Conservation (phyloP, 768 basidiomycete genomes). For the Mycena alexandri region DNA sequence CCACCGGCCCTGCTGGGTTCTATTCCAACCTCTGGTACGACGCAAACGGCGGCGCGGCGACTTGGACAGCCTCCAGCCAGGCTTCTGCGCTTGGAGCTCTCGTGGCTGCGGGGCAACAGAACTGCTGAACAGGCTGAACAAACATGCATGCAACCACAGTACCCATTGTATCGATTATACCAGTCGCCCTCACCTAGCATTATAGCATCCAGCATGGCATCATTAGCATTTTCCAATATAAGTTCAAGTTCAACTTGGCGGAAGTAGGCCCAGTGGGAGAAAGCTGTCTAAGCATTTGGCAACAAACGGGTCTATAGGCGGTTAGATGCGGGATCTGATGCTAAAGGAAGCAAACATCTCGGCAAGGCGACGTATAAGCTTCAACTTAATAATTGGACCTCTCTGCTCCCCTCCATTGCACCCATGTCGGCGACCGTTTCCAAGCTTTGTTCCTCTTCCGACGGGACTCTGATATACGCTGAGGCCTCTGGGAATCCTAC, state of each 20-base stretch:
- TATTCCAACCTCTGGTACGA: conserved; percentile 39
- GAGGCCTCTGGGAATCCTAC: conserved; percentile 47
- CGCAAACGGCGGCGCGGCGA: conserved; percentile 26
- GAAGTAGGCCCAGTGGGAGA: no score
- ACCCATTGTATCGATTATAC: conserved; percentile 3
- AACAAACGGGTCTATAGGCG: no score
- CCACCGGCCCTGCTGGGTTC: conserved; percentile 26
- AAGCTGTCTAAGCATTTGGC: no score
- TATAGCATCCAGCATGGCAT: not conserved
- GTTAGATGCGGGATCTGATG: no score
- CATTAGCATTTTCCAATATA: not conserved
- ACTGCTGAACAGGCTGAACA: conserved; percentile 33
- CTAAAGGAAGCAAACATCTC: no score
- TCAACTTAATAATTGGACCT: no score
- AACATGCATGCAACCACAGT: not conserved
- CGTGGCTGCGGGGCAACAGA: conserved; percentile 34
- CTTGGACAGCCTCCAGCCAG: conserved; percentile 32
- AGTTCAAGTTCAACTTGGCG: not conserved
- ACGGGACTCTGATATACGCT: conserved; percentile 50
- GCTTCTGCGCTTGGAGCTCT: conserved; percentile 36
- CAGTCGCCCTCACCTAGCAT: not conserved
- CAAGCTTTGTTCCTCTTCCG: conserved; percentile 43
- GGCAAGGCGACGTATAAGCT: no score
- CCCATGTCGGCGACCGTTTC: conserved; percentile 2
- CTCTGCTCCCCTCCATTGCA: no score